Percentiles rank a stretch among this genome's conserved stretches.
Conservation (phyloP, 2,329 filamentous ascomycete species). For the Monilinia fructicola region DNA sequence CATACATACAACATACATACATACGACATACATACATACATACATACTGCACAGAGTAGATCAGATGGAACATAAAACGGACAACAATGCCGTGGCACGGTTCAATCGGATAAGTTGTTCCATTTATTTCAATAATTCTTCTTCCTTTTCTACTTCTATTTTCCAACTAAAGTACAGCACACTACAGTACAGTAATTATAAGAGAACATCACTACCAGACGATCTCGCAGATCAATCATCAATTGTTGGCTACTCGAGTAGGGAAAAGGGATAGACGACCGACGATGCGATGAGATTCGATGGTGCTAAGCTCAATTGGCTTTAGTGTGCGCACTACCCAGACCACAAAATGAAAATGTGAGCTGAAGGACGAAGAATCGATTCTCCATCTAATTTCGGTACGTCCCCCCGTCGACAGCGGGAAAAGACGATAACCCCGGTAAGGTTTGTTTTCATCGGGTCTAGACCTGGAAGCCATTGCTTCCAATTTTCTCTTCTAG, state of each 20-base stretch:
- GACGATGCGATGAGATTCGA: conserved; percentile 2
- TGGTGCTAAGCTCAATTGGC: neutral
- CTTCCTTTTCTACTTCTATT: neutral
- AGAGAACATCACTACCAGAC: too few relatives aligned
- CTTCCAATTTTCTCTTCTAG: conserved; percentile 10
- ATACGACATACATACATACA: neutral
- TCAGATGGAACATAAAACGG: neutral
- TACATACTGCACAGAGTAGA: neutral
- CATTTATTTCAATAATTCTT: neutral
- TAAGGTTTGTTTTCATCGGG: neutral
- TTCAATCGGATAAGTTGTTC: neutral
- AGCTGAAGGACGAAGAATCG: neutral
- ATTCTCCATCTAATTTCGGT: conserved; percentile 19
- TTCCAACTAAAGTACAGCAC: neutral
- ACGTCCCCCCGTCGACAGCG: conserved; percentile 1
- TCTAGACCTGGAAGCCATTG: conserved; percentile 5
- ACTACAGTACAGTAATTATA: too few relatives aligned
- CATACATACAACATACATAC: neutral
- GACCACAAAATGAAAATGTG: neutral
- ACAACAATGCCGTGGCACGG: too few relatives aligned
- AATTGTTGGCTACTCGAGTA: neutral
- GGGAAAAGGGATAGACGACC: neutral
- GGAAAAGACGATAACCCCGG: conserved; percentile 13
- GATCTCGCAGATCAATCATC: conserved; percentile 19
- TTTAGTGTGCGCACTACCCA: neutral